Base-by-base conservation (phyloP, 441 rosid species). In the Erodium texanum region DNA sequence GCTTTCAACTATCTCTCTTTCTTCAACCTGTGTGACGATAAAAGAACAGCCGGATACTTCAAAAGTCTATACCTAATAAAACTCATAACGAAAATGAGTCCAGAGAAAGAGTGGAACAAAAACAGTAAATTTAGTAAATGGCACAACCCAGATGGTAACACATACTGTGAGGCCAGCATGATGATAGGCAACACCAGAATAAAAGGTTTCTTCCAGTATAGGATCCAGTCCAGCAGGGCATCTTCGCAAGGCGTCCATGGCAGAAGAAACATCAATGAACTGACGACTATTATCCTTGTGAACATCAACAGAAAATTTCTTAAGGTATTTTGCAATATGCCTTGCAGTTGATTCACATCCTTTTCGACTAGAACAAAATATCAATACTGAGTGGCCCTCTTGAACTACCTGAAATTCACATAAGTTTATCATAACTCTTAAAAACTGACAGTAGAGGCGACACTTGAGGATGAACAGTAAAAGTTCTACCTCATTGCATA, bases 271-370 rank as follows among this genome's bases (percentile, higher is more conserved):
- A 83, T 88, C 90, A 66, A 68, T 73, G 71, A 87, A 88, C 77
- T 89, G 94, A 58, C 84, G 94, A 58, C 84, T 71, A 65, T 84
- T 74, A 67, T 75, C 80, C 73, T 77, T 80, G 77, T 74, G 88
- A 48, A 72, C 29, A 59, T 73, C 82, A 48, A 76, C 23, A 23
- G 85, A 78, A 69, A 82, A 82, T 70, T 86, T 87, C 82, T 85
- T 84, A 75, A 94, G 79, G 81, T 84, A 88, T 76, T 87, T 89
- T 54, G 98, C 72, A 43, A 92, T 80, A 73, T 94, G 99, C 79
- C 82, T 86, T 62, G 99, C 98, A 77, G 97, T 94, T 79, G 97
- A 89, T 82, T 94, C 98, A 62, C 99, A 94, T 83, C 99, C 98
- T 82, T 94, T 94, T 68, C 98, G 92, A 77, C 93, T 92, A 48